Base-by-base conservation (phyloP, 192 early-diverging fungal genomes). In the Podila horticola region DNA sequence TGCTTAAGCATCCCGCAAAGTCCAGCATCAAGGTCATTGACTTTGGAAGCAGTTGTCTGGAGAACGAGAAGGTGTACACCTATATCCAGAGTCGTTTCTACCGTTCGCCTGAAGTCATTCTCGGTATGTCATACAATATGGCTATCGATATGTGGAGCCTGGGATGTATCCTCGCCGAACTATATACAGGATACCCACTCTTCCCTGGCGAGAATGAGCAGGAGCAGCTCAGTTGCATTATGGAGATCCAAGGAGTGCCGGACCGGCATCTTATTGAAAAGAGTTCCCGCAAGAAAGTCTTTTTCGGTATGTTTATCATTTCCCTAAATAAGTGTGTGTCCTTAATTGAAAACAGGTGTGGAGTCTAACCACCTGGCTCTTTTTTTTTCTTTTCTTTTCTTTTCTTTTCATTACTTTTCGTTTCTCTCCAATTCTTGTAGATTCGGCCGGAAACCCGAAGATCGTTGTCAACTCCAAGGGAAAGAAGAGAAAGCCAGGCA, bases 191-290 rank as follows among this genome's bases (percentile, higher is more conserved):
- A 20, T 95, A 95, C 66, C 97, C 97, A 49, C 76, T 98, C 49
- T 98, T 98, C 69, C 96, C 97, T 15, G 97, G 97, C 30, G 97
- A 98, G 76, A 97, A 97, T 75, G 97, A 98, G 83, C 91, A 94
- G 66, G 96, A 98, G 69, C 97, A 98, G 82, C 82, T 98, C 50
- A 87, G 91, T 19, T 95, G 95, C 82, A 97, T 98, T 50, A 95
- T 98, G 91, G 96, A 98, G 84, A 85, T 97, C 12, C 86, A 90
- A 51, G 96, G 96, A n/a, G 74, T 92, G 20, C 97, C 97, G 24
- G 87, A 88, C 0, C 73, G 83, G 17, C 86, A 88, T 61, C 75
- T 98, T 48, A 72, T 98, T 12, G 92, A 94, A 48, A 88, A 89
- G 34, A 94, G 94, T 38, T 87, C 89, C 30, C 87, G 97, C 50